Percentiles rank a stretch among this genome's conserved stretches.
These are phyloP conservation scores for Solanum pinnatisectum DNA, from an alignment of 257 asterid genomes.

Conservation along the genomic window DNA sequence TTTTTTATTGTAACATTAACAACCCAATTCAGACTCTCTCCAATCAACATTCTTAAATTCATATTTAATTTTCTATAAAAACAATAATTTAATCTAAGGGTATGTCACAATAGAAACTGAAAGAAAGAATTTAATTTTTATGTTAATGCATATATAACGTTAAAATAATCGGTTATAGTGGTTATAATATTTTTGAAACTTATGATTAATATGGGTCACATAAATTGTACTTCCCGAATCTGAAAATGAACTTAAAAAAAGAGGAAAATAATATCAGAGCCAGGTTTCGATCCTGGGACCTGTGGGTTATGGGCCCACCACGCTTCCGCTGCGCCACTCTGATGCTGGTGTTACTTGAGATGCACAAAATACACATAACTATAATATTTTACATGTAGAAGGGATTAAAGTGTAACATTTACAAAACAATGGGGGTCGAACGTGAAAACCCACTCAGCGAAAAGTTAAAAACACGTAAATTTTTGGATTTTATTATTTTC, in stretches of 20 bases:
- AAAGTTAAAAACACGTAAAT: neutral
- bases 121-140: neutral
- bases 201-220: neutral
- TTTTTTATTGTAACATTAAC: neutral
- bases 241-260: neutral
- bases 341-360: neutral
- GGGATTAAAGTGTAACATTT: neutral
- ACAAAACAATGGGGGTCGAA: neutral
- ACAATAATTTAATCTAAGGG: neutral
- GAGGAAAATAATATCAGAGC: constrained; percentile 50
- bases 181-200: neutral
- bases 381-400: no score
- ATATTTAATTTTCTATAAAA: neutral
- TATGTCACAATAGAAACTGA: neutral
- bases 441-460: neutral
- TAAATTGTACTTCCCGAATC: neutral
- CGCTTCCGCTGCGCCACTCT: constrained; percentile 66
- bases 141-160: neutral
- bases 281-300: constrained; percentile 99
- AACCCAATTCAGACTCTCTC: neutral
- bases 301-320: constrained; percentile 99
- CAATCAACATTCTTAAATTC: neutral
- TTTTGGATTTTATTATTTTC: neutral
- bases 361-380: no score
- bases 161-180: neutral